Base-by-base conservation (phyloP, 352 stramenopile genomes). In the Globisporangium okanoganense region DNA sequence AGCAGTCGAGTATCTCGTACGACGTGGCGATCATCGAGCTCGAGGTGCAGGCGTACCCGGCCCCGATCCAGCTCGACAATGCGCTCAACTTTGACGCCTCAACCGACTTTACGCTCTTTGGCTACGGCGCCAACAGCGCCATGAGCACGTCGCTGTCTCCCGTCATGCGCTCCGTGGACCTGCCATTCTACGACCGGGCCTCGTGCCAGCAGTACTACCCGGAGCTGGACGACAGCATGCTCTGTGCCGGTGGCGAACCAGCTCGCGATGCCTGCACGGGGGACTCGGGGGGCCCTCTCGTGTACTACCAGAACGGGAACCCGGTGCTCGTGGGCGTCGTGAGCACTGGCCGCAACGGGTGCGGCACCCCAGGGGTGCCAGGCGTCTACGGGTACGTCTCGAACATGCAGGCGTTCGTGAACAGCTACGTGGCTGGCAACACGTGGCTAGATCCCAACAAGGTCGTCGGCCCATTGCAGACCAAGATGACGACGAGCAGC, bases 1-100 rank as follows among this genome's bases (percentile, higher is more conserved):
- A 70, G 47, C 59, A 50, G 16, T 75, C 66, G 14, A 43, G 56
- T 16, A 74, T 72, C 51, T 73, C 69, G 41, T 78, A 74, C 56
- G 73, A 81, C 54, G 56, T 81, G 44, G 70, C 67, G 18, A 63
- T 81, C 48, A 47, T 81, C 9, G 70, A 78, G 45, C 64, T 81
- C 6, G 73, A 69, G 20, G 64, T 47, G 9, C 62, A 67, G n/a
- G 69, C 69, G 50, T 73, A 75, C 35, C 55, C 67, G 10, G 60
- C 61, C 31, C 64, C 70, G 2, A 69, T 81, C 12, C 25, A 59
- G n/a, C 56, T 75, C 4, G 70, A 73, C 62, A 76, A 75, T 44
- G 55, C 47, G 27, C 38, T 62, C 24, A 44, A 55, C 13, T 64
- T 75, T 10, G 54, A 66, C 22, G 49, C 64, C 2, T 65, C 61